Evolutionary conservation across 2,329 filamentous ascomycete genomes (phyloP), one percentile per base, ranked within the genome.

Genomic region (Pseudogymnoascus sp.): DNA sequence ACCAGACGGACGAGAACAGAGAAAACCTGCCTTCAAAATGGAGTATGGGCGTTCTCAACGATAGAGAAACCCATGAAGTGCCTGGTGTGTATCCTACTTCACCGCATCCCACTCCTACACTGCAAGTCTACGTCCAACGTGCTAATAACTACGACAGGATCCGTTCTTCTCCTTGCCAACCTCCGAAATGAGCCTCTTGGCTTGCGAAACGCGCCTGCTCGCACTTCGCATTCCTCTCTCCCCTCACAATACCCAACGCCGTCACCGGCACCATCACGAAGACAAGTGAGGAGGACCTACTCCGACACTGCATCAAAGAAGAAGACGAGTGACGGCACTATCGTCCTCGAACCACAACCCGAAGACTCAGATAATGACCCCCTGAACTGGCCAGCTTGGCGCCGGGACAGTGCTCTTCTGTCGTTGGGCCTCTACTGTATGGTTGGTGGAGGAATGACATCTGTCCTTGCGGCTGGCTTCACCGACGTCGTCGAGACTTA

Each of bases 341-440:
- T 97, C 70, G 91, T 97, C 63, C 79, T 97, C 13, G 89, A 96
- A 0, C 93, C 93, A 0, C 93, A 97, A 73, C 93, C 93, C 0
- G 92, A 97, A 65, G 92, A 97, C 61, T 92, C 90, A 0, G 79
- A 82, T 61, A 97, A 97, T 68, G 93, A 97, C 70, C 93, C 93
- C 1, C 78, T 97, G 63, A 97, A 97, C 73, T 97, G 93, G 93
- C 87, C 90, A 0, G 78, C 82, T 6, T 91, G 90, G 87, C 84
- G 91, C 42, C 82, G 93, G 74, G 91, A 97, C 74, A 75, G 82
- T 23, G 91, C 93, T 0, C 77, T 97, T 66, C 70, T 96, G 0
- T 93, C 89, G 0, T 79, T 97, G 3, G 93, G 93, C 1, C 88
- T 96, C 70, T 96, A 96, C 75, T 96, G 92, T 75, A 89, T 97